Conservation (phyloP, 2,329 filamentous ascomycete genomes). For the Bipolaris victoriae region DNA sequence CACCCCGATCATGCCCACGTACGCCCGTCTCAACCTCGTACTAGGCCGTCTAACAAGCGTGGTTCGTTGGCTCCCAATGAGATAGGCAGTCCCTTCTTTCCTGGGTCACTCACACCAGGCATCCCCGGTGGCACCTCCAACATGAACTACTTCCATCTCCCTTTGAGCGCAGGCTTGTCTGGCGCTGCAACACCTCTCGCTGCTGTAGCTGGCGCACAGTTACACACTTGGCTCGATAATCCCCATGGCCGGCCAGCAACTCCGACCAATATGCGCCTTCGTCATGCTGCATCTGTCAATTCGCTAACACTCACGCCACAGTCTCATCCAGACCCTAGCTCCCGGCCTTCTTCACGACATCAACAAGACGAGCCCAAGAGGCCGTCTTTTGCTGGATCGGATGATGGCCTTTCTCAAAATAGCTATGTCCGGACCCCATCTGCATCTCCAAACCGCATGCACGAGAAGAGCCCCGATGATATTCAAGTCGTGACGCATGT, state of each 20-base stretch:
- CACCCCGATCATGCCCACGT: conserved; percentile 28
- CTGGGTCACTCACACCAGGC: conserved; percentile 62
- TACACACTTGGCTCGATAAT: conserved; percentile 58
- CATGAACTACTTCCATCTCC: conserved; percentile 81
- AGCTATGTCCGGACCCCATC: conserved; percentile 39
- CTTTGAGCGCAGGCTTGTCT: conserved; percentile 72
- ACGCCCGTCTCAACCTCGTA: conserved; percentile 33
- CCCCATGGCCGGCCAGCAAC: conserved; percentile 43
- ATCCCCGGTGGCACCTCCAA: conserved; percentile 74
- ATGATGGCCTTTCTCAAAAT: conserved; percentile 36
- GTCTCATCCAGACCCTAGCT: conserved; percentile 53
- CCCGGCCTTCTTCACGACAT: conserved; percentile 54
- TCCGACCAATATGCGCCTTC: conserved; percentile 44
- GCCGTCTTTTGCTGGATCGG: conserved; percentile 37
- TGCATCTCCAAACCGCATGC: conserved; percentile 59
- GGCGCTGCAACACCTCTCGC: conserved; percentile 81
- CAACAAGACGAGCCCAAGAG: conserved; percentile 40
- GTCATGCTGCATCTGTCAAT: conserved; percentile 52
- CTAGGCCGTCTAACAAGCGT: conserved; percentile 38
- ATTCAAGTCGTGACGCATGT: conserved; percentile 92
- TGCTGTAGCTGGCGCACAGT: conserved; percentile 75
- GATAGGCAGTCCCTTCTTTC: conserved; percentile 47
- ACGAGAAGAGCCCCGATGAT: conserved; percentile 81
- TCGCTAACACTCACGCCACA: conserved; percentile 55
- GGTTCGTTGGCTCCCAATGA: conserved; percentile 40